A percentile compares a stretch with the other conserved stretches of the same genome.
Conservation (phyloP, 169 alveolate species). For the Blepharisma undulans region DNA sequence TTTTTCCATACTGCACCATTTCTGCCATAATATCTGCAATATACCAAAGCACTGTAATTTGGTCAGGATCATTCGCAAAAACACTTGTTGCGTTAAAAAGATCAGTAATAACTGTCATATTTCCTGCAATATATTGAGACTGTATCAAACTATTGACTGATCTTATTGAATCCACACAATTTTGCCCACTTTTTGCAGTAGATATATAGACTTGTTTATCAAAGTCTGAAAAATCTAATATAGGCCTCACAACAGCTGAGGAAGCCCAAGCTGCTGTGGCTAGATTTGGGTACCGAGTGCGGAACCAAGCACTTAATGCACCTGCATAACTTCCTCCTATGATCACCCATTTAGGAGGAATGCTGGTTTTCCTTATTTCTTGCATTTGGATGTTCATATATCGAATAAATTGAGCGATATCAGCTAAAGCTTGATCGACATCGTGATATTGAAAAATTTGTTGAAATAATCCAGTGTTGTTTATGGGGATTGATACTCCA, state of each 20-base stretch:
- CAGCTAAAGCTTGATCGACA: not conserved
- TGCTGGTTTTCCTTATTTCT: not conserved
- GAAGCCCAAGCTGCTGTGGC: constrained; percentile 71
- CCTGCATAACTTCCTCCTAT: constrained; percentile 80
- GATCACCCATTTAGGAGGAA: constrained; percentile 41
- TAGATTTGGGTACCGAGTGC: constrained; percentile 62
- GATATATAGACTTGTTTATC: constrained; percentile 42
- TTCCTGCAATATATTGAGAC: not conserved
- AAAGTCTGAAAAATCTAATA: constrained; percentile 42
- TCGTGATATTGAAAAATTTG: not conserved
- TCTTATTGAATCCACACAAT: not conserved
- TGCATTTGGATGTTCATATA: not conserved
- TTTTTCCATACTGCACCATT: constrained; percentile 55
- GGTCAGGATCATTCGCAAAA: constrained; percentile 54
- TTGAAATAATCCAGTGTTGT: not conserved
- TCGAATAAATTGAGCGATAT: not conserved
- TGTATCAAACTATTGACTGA: constrained; percentile 9
- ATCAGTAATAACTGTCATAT: constrained; percentile 26
- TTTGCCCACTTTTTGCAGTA: constrained; percentile 40
- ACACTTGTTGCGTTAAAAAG: constrained; percentile 35
- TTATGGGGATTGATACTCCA: constrained; percentile 9
- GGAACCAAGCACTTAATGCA: constrained; percentile 82
- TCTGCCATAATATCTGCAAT: constrained; percentile 53
- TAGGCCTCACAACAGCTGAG: constrained; percentile 55
- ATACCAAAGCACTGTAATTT: constrained; percentile 25